Evolutionary conservation across 1,284 basidiomycete genomes (phyloP).

Genomic region (Albatrellus sp.): DNA sequence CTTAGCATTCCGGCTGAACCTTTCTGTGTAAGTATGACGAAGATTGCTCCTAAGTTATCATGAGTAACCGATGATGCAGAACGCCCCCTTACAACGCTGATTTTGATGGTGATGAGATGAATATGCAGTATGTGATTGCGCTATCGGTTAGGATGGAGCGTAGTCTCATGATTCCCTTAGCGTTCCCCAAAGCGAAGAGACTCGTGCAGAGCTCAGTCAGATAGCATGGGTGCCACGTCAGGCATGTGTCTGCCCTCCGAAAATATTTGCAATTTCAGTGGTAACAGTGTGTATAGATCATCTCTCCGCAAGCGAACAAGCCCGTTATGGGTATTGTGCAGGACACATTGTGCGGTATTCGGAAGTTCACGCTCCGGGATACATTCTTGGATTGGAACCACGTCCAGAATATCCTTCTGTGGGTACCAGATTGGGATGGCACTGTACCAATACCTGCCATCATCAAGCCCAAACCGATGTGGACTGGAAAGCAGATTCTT

Average conservation of each 20-base stretch:
- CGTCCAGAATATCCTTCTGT: constrained; percentile 94
- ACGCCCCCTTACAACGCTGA: constrained; percentile 92
- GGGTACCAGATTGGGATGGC: constrained; percentile 98
- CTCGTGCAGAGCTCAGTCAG: constrained; percentile 94
- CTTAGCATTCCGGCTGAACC: constrained; percentile 87
- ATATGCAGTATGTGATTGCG: constrained; percentile 77
- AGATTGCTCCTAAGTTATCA: not conserved
- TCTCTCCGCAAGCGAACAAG: constrained; percentile 99
- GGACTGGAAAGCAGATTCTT: constrained; percentile 97
- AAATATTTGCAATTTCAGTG: not conserved
- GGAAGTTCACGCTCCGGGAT: constrained; percentile 95
- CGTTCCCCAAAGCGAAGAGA: constrained; percentile 97
- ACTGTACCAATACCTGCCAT: constrained; percentile 87
- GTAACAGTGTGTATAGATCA: constrained; percentile 50
- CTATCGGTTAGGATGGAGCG: not conserved
- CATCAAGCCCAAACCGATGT: constrained; percentile 92
- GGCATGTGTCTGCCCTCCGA: constrained; percentile 27
- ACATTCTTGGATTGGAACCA: constrained; percentile 88
- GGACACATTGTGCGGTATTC: constrained; percentile 94
- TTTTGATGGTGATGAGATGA: constrained; percentile 99
- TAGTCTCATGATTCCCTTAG: constrained; percentile 25
- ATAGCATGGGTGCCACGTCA: constrained; percentile 99
- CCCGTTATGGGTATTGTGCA: constrained; percentile 99
- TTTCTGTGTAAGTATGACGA: constrained; percentile 73
- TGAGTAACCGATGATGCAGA: constrained; percentile 21